These are phyloP conservation scores for Blastomyces emzantsi DNA, from an alignment of 2,329 filamentous ascomycete genomes.

Conservation along the genomic window DNA sequence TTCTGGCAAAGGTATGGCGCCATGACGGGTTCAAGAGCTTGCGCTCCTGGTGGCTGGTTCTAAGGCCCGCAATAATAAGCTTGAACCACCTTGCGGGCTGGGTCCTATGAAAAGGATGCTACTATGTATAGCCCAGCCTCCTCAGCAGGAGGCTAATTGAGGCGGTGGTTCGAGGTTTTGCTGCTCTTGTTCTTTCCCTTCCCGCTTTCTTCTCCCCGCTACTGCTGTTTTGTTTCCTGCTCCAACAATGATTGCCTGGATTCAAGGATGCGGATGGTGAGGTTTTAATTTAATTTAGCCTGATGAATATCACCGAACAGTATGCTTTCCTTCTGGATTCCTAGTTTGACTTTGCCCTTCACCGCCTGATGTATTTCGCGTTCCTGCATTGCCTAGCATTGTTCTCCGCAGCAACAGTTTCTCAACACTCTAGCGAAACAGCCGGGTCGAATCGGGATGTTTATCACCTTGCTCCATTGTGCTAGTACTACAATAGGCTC, in stretches of 20 bases:
- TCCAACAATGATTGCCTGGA: background rate
- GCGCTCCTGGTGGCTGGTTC: background rate
- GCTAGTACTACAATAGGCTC: background rate
- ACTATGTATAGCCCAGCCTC: background rate
- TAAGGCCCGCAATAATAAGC: background rate
- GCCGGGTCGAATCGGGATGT: slow-evolving; percentile 4
- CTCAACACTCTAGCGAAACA: background rate
- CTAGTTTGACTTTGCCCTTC: too few relatives aligned
- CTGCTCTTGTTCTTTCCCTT: background rate
- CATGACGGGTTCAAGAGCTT: background rate
- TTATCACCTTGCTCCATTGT: background rate
- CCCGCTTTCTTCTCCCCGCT: background rate
- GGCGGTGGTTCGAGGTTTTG: background rate
- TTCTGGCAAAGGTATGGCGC: background rate
- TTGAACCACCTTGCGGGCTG: background rate
- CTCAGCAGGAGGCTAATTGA: background rate
- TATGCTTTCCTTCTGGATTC: too few relatives aligned
- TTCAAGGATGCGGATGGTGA: background rate
- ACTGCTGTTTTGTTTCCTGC: background rate
- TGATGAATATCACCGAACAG: too few relatives aligned
- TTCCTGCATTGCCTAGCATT: background rate
- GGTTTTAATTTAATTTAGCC: background rate
- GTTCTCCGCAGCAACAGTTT: background rate
- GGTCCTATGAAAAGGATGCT: background rate
- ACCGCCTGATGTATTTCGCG: background rate